Percentiles rank a stretch among this genome's conserved stretches.
Conservation (phyloP, 495 filamentous ascomycete genomes). For the Talaromyces nanjingensis region DNA sequence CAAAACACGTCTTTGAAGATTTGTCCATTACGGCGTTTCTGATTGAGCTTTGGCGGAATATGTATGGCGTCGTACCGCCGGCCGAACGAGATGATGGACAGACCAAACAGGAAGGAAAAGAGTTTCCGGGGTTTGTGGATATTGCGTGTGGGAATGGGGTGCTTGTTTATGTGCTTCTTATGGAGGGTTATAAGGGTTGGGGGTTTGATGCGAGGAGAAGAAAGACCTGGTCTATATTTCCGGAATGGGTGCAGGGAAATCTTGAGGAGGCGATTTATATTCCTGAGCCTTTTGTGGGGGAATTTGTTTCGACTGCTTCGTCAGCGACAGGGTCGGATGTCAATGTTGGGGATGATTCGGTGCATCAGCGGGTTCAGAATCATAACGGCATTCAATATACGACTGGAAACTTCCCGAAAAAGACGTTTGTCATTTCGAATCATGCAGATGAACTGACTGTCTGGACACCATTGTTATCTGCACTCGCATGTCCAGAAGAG, state of each 20-base stretch:
- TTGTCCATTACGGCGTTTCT: conserved; percentile 88
- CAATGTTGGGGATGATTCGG: neutral
- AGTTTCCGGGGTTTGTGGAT: conserved; percentile 88
- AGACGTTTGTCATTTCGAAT: conserved; percentile 92
- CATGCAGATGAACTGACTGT: conserved; percentile 93
- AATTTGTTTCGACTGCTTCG: neutral
- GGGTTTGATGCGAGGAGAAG: conserved; percentile 83
- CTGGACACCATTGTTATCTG: conserved; percentile 89
- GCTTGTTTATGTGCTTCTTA: conserved; percentile 74
- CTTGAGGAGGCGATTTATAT: conserved; percentile 70
- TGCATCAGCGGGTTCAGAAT: neutral
- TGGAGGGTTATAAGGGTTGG: conserved; percentile 79
- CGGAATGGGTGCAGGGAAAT: conserved; percentile 39
- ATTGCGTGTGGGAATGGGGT: conserved; percentile 94
- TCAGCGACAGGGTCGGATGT: neutral
- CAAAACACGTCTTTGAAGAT: conserved; percentile 93
- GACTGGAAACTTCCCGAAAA: conserved; percentile 61
- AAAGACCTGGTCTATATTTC: conserved; percentile 77
- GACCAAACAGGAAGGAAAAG: conserved; percentile 4
- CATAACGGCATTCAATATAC: conserved; percentile 39
- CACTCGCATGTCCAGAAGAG: conserved; percentile 49
- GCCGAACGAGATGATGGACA: conserved; percentile 14
- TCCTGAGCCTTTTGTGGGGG: conserved; percentile 46
- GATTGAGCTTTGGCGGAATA: conserved; percentile 83
- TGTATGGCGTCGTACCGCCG: conserved; percentile 51